A percentile compares a stretch with the other conserved stretches of the same genome.
Evolutionary conservation across 768 basidiomycete genomes (phyloP).

Genomic region (Hericium coralloides): DNA sequence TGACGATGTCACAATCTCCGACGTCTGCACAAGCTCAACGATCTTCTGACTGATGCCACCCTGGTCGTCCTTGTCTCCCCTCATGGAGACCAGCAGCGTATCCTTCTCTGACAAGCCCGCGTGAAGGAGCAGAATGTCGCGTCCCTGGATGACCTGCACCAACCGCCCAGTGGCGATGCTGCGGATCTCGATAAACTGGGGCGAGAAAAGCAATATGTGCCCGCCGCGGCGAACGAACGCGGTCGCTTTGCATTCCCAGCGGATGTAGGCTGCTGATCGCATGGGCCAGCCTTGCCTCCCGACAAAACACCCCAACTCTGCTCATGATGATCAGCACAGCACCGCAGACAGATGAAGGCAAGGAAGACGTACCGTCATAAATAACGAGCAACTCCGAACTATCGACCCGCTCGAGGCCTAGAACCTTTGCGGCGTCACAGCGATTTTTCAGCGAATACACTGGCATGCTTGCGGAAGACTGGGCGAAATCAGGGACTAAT

Average conservation of each 20-base stretch:
- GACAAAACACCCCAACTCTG: slow-evolving; percentile 73
- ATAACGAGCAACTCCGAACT: slow-evolving; percentile 56
- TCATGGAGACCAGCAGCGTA: slow-evolving; percentile 55
- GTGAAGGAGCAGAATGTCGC: slow-evolving; percentile 60
- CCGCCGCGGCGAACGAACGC: slow-evolving; percentile 53
- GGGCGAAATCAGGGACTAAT: slow-evolving; percentile 52
- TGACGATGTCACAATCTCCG: slow-evolving; percentile 32
- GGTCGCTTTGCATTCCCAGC: slow-evolving; percentile 68
- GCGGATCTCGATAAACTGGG: slow-evolving; percentile 70
- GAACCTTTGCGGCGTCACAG: slow-evolving; percentile 47
- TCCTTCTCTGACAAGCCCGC: slow-evolving; percentile 33
- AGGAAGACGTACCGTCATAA: slow-evolving; percentile 52
- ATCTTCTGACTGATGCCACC: slow-evolving; percentile 53
- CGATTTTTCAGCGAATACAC: slow-evolving; percentile 46
- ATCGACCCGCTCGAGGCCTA: slow-evolving; percentile 56
- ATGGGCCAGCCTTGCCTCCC: slow-evolving; percentile 58
- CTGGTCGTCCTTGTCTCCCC: slow-evolving; percentile 47
- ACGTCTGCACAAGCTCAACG: slow-evolving; percentile 61
- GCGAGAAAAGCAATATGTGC: slow-evolving; percentile 65
- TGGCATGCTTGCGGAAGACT: slow-evolving; percentile 27
- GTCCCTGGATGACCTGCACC: slow-evolving; percentile 75
- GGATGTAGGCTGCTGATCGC: slow-evolving; percentile 54
- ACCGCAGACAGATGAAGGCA: background rate
- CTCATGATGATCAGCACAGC: background rate
- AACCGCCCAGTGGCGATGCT: slow-evolving; percentile 53